Percentiles rank a stretch among this genome's conserved stretches.
Evolutionary conservation across 2,329 filamentous ascomycete species (phyloP).

Genomic region (Cercospora sp.): DNA sequence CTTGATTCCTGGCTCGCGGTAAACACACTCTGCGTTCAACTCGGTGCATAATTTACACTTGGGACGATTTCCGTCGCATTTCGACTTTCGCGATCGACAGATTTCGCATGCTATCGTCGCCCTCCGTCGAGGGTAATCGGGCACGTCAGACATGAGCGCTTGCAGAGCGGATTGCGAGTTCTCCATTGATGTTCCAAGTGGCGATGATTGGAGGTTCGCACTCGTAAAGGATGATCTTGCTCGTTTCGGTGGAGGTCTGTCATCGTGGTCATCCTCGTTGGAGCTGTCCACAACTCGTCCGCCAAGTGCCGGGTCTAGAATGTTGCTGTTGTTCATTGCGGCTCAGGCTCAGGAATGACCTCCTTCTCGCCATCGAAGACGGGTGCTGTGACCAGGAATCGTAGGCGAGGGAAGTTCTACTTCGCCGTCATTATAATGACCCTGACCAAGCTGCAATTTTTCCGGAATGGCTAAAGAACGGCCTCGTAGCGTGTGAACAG

Average conservation of each 20-base stretch:
- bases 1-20: slow-evolving; percentile 83
- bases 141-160: slow-evolving; percentile 24
- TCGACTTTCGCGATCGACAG: slow-evolving; percentile 38
- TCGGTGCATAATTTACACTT: slow-evolving; percentile 85
- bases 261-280: slow-evolving; percentile 11
- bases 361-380: not conserved
- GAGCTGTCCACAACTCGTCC: not conserved
- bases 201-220: not conserved
- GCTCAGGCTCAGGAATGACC: not conserved
- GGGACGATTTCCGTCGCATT: slow-evolving; percentile 55
- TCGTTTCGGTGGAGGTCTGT: slow-evolving; percentile 13
- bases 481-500: not conserved
- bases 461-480: slow-evolving; percentile 6
- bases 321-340: slow-evolving; percentile 1
- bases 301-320: slow-evolving; percentile 8
- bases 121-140: slow-evolving; percentile 39
- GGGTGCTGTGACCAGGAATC: not conserved
- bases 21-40: slow-evolving; percentile 78
- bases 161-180: slow-evolving; percentile 9
- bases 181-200: not conserved
- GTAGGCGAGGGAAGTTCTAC: not conserved
- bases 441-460: not conserved
- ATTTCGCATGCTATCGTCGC: slow-evolving; percentile 41
- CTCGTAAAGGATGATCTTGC: slow-evolving; percentile 12
- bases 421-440: not conserved